Evolutionary conservation across 345 rosid species (phyloP), one percentile per base, ranked within the genome.

Genomic region (Aquilaria sinensis): DNA sequence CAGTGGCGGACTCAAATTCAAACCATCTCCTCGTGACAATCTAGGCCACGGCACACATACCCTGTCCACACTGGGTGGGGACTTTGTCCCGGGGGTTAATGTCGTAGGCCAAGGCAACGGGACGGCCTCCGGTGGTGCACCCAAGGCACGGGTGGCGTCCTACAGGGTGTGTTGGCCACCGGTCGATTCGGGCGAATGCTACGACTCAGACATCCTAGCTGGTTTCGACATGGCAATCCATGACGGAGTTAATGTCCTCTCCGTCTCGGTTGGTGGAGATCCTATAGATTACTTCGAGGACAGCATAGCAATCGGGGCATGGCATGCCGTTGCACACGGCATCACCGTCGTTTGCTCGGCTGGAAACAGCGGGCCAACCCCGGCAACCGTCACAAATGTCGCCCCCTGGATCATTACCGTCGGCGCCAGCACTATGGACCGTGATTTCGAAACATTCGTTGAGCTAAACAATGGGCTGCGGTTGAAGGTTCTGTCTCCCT

Each of bases 391-490:
- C 29, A 29, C 77, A 4, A 83, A 86, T 49, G 54, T 70, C 13
- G 69, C 89, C 2, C 92, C 89, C 3, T 86, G 92, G 92, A 60
- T 83, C 1, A 47, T 84, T 30, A 83, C 92, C 0, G 89, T 81
- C 2, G 92, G 72, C 50, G 92, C 92, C 0, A 81, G 92, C 67
- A 78, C 87, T 2, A 10, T 75, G 13, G 92, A 83, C 58, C 66
- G 93, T 0, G 73, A 74, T 51, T 82, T 84, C 49, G 72, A 72
- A 29, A 48, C 77, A 12, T 64, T 37, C 32, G 83, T 80, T 6
- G 59, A 72, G 6, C 79, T 84, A 12, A 65, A 51, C 0, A 79
- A 77, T n/a, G 86, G 87, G 0, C 29, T 58, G 45, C 67, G 64
- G 11, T 66, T 80, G 56, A 57, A 74, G 69, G 72, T 75, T 53